Evolutionary conservation across 225 moss, liverwort and hornwort genomes (phyloP), one percentile per base, ranked within the genome.

Genomic region (Lunularia cruciata): DNA sequence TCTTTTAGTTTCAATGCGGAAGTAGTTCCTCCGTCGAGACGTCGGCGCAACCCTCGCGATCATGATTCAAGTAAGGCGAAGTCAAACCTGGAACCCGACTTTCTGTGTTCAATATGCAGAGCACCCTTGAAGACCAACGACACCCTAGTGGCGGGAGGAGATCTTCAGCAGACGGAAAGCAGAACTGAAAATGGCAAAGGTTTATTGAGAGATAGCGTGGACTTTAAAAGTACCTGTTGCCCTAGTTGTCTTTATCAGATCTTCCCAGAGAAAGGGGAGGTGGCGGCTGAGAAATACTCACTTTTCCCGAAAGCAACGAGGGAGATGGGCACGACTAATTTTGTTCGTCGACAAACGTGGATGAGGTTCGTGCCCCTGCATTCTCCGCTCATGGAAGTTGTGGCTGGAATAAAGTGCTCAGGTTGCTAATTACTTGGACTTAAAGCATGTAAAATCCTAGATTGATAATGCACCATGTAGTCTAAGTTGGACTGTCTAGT

Each of bases 211-310:
- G 43, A 60, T 3, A 19, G 38, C 34, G 22, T 27, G 1, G 65
- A 78, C 2, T 85, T 98, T 52, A 75, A 76, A 72, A 82, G 68
- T 14, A 66, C 78, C 31, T 88, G 85, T 73, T 98, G 98, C 52
- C 77, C 81, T 30, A 89, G 93, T 78, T 98, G 98, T 80, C 72
- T 71, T 57, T 88, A 76, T 63, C 91, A 98, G 70, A 86, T 98
- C 30, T 65, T 91, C 20, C 78, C 86, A 2, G 83, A 78, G 26
- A 66, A 86, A 48, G 77, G 60, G 19, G 57, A 65, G 27, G 78
- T 86, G 47, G 74, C 69, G 27, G 65, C 69, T 65, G 27, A 79
- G 4, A 79, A 84, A 18, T 80, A 56, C 63, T 69, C 52, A 25
- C 66, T 78, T 27, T 58, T 98, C 72, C 98, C 98, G 39, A 69